Conservation (phyloP, 176 grass and related monocot species). For the Avena atlantica region DNA sequence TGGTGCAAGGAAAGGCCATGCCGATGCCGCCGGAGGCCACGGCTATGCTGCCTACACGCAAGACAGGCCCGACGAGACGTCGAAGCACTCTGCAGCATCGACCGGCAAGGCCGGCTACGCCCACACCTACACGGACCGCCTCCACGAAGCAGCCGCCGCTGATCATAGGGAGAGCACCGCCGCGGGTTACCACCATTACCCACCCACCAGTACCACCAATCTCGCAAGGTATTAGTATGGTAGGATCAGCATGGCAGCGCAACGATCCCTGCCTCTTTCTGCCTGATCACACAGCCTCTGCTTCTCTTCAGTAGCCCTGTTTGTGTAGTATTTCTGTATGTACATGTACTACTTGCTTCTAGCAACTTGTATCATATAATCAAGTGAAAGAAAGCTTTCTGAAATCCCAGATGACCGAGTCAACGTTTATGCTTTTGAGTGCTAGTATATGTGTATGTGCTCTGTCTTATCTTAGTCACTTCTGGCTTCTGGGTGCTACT, state of each 20-base stretch:
- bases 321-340: no score
- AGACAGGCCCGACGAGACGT: no score
- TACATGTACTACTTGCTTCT: no score
- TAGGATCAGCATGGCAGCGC: background rate
- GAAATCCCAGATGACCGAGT: background rate
- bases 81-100: no score
- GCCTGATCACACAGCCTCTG: background rate
- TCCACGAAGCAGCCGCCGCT: background rate
- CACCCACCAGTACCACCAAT: background rate
- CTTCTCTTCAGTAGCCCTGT: background rate
- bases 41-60: no score
- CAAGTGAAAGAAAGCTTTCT: background rate
- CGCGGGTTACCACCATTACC: background rate
- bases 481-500: background rate
- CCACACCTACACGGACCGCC: no score
- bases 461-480: background rate
- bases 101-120: no score
- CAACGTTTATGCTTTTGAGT: background rate
- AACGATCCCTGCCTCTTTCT: background rate
- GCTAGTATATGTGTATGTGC: background rate
- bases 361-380: conserved; percentile 16
- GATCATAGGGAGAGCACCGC: background rate
- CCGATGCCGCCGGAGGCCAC: no score
- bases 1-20: background rate
- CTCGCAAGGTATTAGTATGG: background rate